Percentiles rank a stretch among this genome's conserved stretches.
phyloP scores from a whole-genome alignment of 306 rosid genomes.

The Bauhinia variegata region DNA sequence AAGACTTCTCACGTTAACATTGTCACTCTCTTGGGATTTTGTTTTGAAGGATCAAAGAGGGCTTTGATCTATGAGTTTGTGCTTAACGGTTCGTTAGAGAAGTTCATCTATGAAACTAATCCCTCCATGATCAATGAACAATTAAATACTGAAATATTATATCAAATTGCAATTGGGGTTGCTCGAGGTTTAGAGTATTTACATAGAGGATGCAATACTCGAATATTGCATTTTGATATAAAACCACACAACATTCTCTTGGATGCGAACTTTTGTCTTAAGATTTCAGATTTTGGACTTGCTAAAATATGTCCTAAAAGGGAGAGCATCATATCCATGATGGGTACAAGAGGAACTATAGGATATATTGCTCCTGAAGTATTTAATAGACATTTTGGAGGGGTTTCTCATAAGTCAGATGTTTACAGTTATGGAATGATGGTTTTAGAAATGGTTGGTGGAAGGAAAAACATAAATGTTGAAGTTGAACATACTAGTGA shows the following conservation, averaged over 20 bases:
- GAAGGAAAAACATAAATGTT: conserved; percentile 20
- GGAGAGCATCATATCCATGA: conserved; percentile 40
- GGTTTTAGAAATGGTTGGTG: conserved; percentile 44
- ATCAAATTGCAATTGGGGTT: conserved; percentile 45
- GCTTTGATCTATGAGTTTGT: conserved; percentile 48
- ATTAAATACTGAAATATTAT: conserved; percentile 37
- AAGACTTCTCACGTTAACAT: conserved; percentile 39
- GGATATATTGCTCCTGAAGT: conserved; percentile 51
- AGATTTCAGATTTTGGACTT: conserved; percentile 53
- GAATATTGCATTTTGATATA: conserved; percentile 54
- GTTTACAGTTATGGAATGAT: conserved; percentile 52
- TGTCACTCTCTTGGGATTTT: conserved; percentile 29
- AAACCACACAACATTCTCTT: conserved; percentile 52
- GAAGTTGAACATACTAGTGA: conserved; percentile 33
- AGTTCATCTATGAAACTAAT: conserved; percentile 38
- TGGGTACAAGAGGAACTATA: conserved; percentile 41
- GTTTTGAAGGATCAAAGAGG: conserved; percentile 31
- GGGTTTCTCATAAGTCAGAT: conserved; percentile 46
- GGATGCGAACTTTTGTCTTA: conserved; percentile 41
- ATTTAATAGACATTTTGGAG: conserved; percentile 41
- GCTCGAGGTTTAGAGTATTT: conserved; percentile 53
- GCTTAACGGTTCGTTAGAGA: conserved; percentile 56
- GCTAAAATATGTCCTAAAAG: conserved; percentile 43
- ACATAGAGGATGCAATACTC: conserved; percentile 45
- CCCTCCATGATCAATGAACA: neutral